Base-by-base conservation (phyloP, 2,329 filamentous ascomycete species). In the Orbilia quercus region DNA sequence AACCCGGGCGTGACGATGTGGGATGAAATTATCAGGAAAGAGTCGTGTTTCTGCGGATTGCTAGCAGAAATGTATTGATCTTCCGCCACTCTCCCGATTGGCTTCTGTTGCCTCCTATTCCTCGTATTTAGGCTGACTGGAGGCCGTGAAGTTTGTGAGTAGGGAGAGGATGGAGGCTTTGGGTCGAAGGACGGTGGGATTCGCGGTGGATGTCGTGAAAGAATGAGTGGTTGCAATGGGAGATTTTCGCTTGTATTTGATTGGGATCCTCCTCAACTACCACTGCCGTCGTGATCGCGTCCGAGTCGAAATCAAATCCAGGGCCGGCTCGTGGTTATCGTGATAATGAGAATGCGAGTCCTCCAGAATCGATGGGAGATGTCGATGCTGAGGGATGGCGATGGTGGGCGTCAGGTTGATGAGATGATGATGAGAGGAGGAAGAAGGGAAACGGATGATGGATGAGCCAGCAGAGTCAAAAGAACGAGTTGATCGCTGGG, bases 331-430 rank as follows among this genome's bases (percentile, higher is more conserved):
- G 7, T 38, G n/a, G 40, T 36, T 50, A 28, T 53, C 48, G 59
- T 64, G n/a, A 55, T 25, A 28, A 40, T 20, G 9, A 38, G 20
- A 31, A 16, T 42, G 42, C 14, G 36, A 51, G 22, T 54, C 69
- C 60, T 59, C 48, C 69, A 60, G 60, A 54, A 48, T 48, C 60
- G 60, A 66, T 66, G 69, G 69, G 69, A 57, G 54, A 60, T 42
- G 60, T 66, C 53, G 69, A 62, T 25, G 54, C 60, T 38, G 69
- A 65, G 31, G 48, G 60, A 57, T 12, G 23, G 40, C 25, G 45
- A 45, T 47, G 55, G 50, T 47, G 44, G 23, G 42, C 45, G 57
- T 31, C 57, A 58, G 63, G 25, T 45, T 28, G 67, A 60, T 48
- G 59, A 48, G 59, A 65, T 45, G 54, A 60, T 60, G 54, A 36